Percentiles rank a stretch among this genome's conserved stretches.
These are phyloP conservation scores for Cruciata laevipes DNA, from an alignment of 257 asterid genomes.

Conservation along the genomic window DNA sequence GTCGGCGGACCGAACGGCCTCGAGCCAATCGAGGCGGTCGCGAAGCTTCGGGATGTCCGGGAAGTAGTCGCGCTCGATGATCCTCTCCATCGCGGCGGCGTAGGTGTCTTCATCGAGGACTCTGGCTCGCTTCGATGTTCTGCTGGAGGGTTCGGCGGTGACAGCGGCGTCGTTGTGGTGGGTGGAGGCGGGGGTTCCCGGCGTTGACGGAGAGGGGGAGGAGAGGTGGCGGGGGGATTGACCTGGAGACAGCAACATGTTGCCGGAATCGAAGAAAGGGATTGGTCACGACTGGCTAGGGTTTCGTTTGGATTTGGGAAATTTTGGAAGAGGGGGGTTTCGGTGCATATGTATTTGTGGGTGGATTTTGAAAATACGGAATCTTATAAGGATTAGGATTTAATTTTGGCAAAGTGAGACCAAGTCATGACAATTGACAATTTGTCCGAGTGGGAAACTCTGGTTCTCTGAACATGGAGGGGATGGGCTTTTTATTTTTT, in stretches of 20 bases:
- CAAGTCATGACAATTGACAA: not conserved
- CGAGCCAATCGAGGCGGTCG: constrained; percentile 94
- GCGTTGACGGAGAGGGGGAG: constrained; percentile 52
- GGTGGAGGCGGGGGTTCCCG: constrained; percentile 22
- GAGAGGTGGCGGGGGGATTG: constrained; percentile 89
- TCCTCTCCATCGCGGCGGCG: constrained; percentile 84
- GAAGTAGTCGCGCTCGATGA: constrained; percentile 87
- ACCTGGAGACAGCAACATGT: constrained; percentile 80
- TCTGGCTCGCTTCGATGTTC: constrained; percentile 33
- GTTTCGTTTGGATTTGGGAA: not conserved
- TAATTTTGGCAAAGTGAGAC: not conserved
- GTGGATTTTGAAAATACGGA: not conserved
- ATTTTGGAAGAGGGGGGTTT: not conserved
- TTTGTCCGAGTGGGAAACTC: too few relatives aligned
- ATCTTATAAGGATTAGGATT: not conserved
- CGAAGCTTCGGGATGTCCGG: constrained; percentile 92
- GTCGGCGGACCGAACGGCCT: constrained; percentile 67
- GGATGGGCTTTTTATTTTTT: too few relatives aligned
- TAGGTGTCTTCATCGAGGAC: constrained; percentile 84
- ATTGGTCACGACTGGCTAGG: not conserved
- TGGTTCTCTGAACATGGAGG: too few relatives aligned
- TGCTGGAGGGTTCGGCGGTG: constrained; percentile 15
- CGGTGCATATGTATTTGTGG: not conserved
- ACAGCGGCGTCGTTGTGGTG: constrained; percentile 15
- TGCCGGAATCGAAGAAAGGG: not conserved